Base-by-base conservation (phyloP, 495 filamentous ascomycete species). In the Cryomyces antarcticus region DNA sequence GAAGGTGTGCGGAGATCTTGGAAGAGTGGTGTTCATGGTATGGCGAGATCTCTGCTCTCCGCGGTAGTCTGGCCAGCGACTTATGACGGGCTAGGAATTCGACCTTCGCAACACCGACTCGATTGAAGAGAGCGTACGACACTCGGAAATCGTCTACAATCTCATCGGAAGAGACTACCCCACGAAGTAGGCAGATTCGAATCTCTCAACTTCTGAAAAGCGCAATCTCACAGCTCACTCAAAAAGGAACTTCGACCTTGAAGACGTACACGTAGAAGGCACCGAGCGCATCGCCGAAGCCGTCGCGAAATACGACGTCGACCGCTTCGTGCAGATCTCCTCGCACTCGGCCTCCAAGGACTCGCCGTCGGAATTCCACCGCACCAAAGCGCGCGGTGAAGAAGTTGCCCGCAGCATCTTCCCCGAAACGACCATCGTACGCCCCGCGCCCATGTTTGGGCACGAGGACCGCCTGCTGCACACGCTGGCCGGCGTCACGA, bases 81-180 rank as follows among this genome's bases (percentile, higher is more conserved):
- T 31, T 30, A 17, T 7, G 7, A 10, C 24, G 24, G 11, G 9
- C 9, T 41, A 58, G 84, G 89, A 97, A 75, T 89, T 80, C 63
- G 89, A 97, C 57, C 70, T 99, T 44, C 77, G 77, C 53, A 99
- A 99, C 65, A 96, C 85, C 39, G 71, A 80, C 52, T 95, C 88
- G 17, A 86, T 99, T 51, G 89, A 99, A 60, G 87, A 89, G 63
- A 86, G 80, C 50, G 88, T 99, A 35, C 72, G 89, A 55, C 89
- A 99, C 63, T 94, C 86, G 30, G 89, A 99, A 54, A 75, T 94
- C 41, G 89, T 99, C 38, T 95, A 86, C 70, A 99, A 96, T 62
- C 71, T 99, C 49, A 68, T 93, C 49, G 89, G 89, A 41, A 80
- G 87, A 29, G 77, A 83, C 54, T 95, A 96, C 55, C 82, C 88